Evolutionary conservation across 2,329 filamentous ascomycete genomes (phyloP), one percentile per base, ranked within the genome.

Genomic region (Botryotinia convoluta): DNA sequence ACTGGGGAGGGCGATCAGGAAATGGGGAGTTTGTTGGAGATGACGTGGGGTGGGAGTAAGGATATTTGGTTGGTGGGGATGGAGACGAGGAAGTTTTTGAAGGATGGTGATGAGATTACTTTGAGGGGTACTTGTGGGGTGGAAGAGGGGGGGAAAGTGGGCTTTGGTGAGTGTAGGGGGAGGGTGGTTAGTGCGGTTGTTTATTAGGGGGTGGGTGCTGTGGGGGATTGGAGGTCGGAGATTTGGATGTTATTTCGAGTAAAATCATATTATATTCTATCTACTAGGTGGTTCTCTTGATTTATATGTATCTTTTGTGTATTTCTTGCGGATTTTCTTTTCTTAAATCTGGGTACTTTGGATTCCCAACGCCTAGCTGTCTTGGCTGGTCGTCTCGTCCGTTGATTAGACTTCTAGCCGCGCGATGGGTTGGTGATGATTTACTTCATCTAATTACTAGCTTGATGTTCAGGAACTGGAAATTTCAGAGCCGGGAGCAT

Each of bases 81-180:
- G 10, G 91, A 91, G 72, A 87, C 91, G 79, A 87, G 93, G 69
- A 87, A 85, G 70, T 95, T 94, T 81, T 81, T 95, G 48, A 86
- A 92, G 78, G 92, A 95, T 77, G 92, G 92, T 0, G 93, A 96
- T 79, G 89, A 88, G 3, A 81, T 94, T 20, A 86, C 86, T 1
- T 85, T 95, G 57, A 86, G 87, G 1, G 93, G 93, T 1, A 86
- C 87, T 12, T 91, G 89, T 78, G 91, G 91, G 7, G 80, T 80
- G 0, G 86, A 89, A 72, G 88, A 91, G 44, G 89, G 89, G 4
- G 86, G n/a, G 1, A 83, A 91, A 70, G 90, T 96, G 39, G 93
- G 93, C 0, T 95, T 95, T 81, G 93, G 93, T 3, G 88, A 93
- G 76, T 93, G 92, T 76, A 84, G 84, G 32, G 92, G 92, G 22